Evolutionary conservation across 176 grass and related monocot species (phyloP).

Genomic region (Rhynchospora breviuscula): DNA sequence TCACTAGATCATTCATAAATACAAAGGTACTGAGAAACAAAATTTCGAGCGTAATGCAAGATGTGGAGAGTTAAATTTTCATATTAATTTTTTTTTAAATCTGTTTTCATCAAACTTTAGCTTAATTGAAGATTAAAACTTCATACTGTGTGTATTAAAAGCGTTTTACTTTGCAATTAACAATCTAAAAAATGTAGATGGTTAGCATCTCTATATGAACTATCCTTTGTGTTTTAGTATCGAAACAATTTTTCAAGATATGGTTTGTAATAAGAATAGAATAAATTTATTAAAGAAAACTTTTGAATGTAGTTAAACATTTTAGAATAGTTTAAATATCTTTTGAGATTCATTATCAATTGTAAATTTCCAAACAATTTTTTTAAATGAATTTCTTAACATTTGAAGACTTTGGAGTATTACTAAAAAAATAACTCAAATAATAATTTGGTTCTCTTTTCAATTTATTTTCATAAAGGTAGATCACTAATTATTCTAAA

Average conservation of each 20-base stretch:
- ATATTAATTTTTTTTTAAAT: not conserved
- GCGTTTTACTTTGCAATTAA: not conserved
- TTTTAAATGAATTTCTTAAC: not conserved
- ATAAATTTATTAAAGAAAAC: too few species aligned
- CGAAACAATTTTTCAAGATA: too few species aligned
- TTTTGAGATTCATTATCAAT: not conserved
- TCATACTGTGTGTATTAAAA: too few species aligned
- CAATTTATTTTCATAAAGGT: not conserved
- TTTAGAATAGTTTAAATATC: not conserved
- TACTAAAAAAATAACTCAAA: not conserved
- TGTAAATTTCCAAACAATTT: slow-evolving; percentile 2
- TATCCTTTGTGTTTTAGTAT: too few species aligned
- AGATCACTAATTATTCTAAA: too few species aligned
- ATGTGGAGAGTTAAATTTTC: not conserved
- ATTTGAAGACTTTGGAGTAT: not conserved
- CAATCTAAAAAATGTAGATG: not conserved
- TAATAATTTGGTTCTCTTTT: not conserved
- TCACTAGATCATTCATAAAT: not conserved
- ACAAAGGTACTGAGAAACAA: not conserved
- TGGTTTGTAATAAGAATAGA: too few species aligned
- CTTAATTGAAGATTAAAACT: too few species aligned
- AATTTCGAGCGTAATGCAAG: not conserved
- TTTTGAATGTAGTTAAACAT: not conserved
- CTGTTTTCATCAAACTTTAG: too few species aligned
- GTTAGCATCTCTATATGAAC: not conserved